These are phyloP conservation scores for Chrysanthemum seticuspe DNA, from an alignment of 129 eudicot genomes.

Conservation along the genomic window DNA sequence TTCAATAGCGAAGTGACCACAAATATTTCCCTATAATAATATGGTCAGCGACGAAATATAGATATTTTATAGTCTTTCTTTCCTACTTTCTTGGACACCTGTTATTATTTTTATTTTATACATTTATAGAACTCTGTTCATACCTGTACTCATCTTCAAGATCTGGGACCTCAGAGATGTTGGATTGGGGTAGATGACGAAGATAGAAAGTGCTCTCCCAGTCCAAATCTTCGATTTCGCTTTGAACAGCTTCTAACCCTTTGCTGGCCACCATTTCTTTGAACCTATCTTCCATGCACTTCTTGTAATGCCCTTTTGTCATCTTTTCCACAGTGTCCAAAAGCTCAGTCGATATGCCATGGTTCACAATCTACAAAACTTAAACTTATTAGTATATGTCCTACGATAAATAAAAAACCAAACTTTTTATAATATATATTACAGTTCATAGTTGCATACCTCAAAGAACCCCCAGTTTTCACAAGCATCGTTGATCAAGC, in stretches of 20 bases:
- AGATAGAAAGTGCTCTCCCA: slow-evolving; percentile 96
- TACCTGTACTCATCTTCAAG: slow-evolving; percentile 85
- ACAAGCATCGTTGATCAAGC: slow-evolving; percentile 77
- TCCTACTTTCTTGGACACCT: no score
- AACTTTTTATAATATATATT: neutral
- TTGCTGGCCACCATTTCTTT: slow-evolving; percentile 77
- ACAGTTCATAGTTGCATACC: slow-evolving; percentile 36
- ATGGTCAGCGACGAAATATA: no score
- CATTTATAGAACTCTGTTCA: no score
- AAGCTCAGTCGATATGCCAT: slow-evolving; percentile 70
- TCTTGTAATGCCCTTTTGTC: slow-evolving; percentile 84
- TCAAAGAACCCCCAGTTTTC: slow-evolving; percentile 98
- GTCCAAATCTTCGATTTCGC: slow-evolving; percentile 67
- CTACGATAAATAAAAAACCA: neutral
- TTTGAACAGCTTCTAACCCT: slow-evolving; percentile 67
- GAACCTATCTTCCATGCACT: slow-evolving; percentile 84
- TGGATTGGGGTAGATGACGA: slow-evolving; percentile 82
- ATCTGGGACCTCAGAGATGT: slow-evolving; percentile 83
- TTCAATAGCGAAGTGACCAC: no score
- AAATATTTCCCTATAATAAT: no score
- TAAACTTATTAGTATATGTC: neutral
- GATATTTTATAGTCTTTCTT: no score
- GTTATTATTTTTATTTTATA: no score
- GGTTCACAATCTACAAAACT: slow-evolving; percentile 58
- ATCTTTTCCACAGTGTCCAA: slow-evolving; percentile 94